Percentiles rank a stretch among this genome's conserved stretches.
Evolutionary conservation across 2,329 filamentous ascomycete species (phyloP).

Genomic region (Fusarium nisikadoi): DNA sequence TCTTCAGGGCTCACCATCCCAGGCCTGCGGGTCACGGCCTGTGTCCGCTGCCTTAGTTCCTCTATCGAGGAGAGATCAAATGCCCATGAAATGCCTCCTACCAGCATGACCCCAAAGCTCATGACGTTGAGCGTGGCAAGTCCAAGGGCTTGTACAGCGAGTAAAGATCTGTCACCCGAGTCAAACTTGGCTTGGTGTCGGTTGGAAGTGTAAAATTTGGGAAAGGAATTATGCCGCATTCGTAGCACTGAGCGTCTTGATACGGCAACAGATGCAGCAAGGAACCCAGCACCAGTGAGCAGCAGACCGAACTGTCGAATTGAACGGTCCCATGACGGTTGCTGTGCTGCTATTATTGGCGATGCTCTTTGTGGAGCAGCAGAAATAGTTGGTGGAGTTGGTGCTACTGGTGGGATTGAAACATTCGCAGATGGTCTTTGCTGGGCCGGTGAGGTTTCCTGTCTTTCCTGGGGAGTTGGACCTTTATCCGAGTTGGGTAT

Average conservation of each 20-base stretch:
- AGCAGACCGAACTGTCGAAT: slow-evolving; percentile 75
- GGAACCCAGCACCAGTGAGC: slow-evolving; percentile 78
- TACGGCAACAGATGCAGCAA: slow-evolving; percentile 75
- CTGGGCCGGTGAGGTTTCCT: slow-evolving; percentile 24
- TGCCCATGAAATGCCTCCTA: slow-evolving; percentile 79
- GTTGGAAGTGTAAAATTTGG: slow-evolving; percentile 77
- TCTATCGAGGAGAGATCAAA: slow-evolving; percentile 78
- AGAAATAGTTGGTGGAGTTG: background rate
- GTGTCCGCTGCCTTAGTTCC: slow-evolving; percentile 69
- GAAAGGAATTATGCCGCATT: slow-evolving; percentile 69
- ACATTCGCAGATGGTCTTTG: slow-evolving; percentile 26
- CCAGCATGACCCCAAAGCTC: slow-evolving; percentile 77
- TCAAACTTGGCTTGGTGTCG: slow-evolving; percentile 47
- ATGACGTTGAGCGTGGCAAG: slow-evolving; percentile 88
- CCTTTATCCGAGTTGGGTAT: slow-evolving; percentile 29
- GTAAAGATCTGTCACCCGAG: slow-evolving; percentile 56
- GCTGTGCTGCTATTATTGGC: background rate
- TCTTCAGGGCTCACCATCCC: slow-evolving; percentile 55
- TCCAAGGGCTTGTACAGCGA: slow-evolving; percentile 85
- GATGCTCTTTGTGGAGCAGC: background rate
- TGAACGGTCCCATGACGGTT: slow-evolving; percentile 55
- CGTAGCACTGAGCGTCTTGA: slow-evolving; percentile 76
- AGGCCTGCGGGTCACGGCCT: slow-evolving; percentile 52
- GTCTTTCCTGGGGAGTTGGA: background rate
- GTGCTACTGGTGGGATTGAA: background rate